These are phyloP conservation scores for Ampelomyces quisqualis DNA, from an alignment of 2,329 filamentous ascomycete species.

Conservation along the genomic window DNA sequence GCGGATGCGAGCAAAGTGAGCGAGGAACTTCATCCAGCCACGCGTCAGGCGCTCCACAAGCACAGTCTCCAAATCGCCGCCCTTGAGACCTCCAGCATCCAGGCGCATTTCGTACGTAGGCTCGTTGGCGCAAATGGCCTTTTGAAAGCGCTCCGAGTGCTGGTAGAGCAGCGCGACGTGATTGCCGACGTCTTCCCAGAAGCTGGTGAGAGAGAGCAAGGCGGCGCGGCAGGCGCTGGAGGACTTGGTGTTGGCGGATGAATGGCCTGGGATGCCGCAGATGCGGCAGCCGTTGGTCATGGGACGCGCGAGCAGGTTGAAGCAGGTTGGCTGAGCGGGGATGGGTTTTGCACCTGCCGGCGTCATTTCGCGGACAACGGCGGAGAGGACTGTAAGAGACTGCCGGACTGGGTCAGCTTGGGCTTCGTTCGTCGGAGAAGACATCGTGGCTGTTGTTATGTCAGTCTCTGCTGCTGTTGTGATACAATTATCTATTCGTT, in stretches of 20 bases:
- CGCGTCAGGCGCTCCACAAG: slow-evolving; percentile 18
- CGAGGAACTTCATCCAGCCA: slow-evolving; percentile 23
- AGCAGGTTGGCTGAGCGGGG: slow-evolving; percentile 10
- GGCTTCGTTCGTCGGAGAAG: background rate
- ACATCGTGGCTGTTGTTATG: slow-evolving; percentile 5
- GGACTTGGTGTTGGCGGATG: slow-evolving; percentile 11
- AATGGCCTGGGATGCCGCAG: slow-evolving; percentile 24
- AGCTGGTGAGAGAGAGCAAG: slow-evolving; percentile 15
- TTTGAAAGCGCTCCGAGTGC: slow-evolving; percentile 15
- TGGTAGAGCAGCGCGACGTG: slow-evolving; percentile 15
- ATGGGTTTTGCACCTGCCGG: slow-evolving; percentile 13
- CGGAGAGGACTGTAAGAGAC: slow-evolving; percentile 12
- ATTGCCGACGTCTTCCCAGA: slow-evolving; percentile 19
- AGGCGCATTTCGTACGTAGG: slow-evolving; percentile 23
- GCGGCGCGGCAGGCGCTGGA: slow-evolving; percentile 14
- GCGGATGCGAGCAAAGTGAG: slow-evolving; percentile 12
- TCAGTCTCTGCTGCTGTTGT: background rate
- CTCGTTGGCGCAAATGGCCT: slow-evolving; percentile 9
- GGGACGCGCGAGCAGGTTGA: slow-evolving; percentile 25
- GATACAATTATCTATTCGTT: background rate
- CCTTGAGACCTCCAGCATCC: slow-evolving; percentile 8
- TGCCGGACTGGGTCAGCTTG: slow-evolving; percentile 3
- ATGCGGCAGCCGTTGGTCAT: slow-evolving; percentile 12
- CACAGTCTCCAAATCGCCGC: slow-evolving; percentile 14
- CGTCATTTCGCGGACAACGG: slow-evolving; percentile 21